phyloP scores from a whole-genome alignment of 2,329 filamentous ascomycete species.

The Pyrenophora teres region DNA sequence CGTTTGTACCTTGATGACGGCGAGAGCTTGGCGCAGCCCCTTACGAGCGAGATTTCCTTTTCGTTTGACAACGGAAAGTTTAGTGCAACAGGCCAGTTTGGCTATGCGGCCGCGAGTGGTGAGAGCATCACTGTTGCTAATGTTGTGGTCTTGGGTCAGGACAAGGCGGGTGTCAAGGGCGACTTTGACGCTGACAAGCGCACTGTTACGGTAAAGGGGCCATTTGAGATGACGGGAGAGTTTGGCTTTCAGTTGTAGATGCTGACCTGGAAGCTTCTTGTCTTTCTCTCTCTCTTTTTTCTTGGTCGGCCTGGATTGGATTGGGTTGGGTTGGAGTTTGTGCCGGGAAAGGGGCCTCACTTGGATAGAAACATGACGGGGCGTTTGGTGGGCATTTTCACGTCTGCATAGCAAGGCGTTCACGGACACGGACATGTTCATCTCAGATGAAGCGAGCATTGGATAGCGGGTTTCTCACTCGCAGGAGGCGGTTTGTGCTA shows the following conservation, averaged over 20 bases:
- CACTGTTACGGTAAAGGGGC: conserved; percentile 29
- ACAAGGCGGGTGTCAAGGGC: conserved; percentile 17
- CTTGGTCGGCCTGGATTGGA: no score
- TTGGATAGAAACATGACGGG: no score
- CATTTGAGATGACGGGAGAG: conserved; percentile 33
- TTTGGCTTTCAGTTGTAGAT: conserved; percentile 28
- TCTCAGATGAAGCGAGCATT: neutral
- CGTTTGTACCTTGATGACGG: conserved; percentile 80
- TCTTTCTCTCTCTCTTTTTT: no score
- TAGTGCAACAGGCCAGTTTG: conserved; percentile 59
- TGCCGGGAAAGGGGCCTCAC: no score
- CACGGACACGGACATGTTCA: neutral
- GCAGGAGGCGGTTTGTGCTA: neutral
- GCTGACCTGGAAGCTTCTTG: no score
- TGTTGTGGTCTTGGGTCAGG: conserved; percentile 38
- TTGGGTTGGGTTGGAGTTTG: no score
- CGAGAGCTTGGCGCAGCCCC: conserved; percentile 64
- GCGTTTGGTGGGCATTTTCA: neutral
- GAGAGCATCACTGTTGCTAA: conserved; percentile 34
- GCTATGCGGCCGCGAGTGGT: conserved; percentile 45
- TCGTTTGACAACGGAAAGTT: conserved; percentile 61
- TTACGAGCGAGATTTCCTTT: conserved; percentile 64
- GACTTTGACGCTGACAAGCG: conserved; percentile 19
- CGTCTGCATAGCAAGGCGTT: neutral
- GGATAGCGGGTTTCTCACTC: neutral